Percentiles rank a stretch among this genome's conserved stretches.
Conservation (phyloP, 1,284 basidiomycete genomes). For the Microbotryomycetes sp. region DNA sequence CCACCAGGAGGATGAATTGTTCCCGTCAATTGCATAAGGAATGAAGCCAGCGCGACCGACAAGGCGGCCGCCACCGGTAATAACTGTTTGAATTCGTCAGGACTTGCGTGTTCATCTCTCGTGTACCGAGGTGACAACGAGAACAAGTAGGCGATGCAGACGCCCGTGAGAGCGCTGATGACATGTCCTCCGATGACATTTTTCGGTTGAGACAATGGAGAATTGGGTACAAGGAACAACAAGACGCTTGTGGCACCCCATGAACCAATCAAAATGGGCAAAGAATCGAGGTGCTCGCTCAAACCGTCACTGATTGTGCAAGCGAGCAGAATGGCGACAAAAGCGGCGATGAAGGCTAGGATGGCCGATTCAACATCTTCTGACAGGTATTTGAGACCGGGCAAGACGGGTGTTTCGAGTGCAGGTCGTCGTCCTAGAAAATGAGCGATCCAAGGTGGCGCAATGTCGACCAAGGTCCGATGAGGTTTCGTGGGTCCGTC, state of each 20-base stretch:
- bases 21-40: constrained; percentile 26
- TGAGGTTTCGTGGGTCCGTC: too few relatives aligned
- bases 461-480: neutral
- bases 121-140: constrained; percentile 8
- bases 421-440: neutral
- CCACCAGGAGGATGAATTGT: constrained; percentile 30
- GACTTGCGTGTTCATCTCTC: neutral
- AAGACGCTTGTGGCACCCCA: constrained; percentile 29
- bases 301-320: constrained; percentile 18
- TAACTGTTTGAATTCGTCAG: constrained; percentile 5
- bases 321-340: constrained; percentile 25
- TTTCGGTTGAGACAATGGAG: constrained; percentile 19
- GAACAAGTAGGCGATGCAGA: constrained; percentile 21
- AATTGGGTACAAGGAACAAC: constrained; percentile 24
- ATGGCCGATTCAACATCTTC: constrained; percentile 8
- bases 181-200: constrained; percentile 23
- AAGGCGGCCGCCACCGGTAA: constrained; percentile 14
- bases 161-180: constrained; percentile 15
- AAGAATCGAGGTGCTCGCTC: constrained; percentile 10
- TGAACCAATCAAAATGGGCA: constrained; percentile 17
- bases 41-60: constrained; percentile 5
- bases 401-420: constrained; percentile 4
- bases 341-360: constrained; percentile 19
- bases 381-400: constrained; percentile 3
- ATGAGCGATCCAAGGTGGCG: neutral